phyloP scores from a whole-genome alignment of 768 basidiomycete species.

The Tricholoma sp. region DNA sequence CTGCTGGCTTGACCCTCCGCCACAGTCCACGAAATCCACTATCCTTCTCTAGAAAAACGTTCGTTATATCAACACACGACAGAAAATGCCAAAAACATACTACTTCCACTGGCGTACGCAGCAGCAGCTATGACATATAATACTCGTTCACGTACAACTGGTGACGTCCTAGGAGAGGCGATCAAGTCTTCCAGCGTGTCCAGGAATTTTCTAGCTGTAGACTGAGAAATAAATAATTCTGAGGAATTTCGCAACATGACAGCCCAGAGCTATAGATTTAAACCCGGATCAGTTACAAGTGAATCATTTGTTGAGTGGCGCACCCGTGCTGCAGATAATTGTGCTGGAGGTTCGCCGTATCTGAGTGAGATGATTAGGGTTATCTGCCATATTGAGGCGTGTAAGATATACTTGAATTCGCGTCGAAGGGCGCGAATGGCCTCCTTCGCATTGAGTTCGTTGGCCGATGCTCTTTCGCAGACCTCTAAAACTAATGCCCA shows the following conservation, averaged over 20 bases:
- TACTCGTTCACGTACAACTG: constrained; percentile 77
- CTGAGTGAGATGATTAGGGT: constrained; percentile 25
- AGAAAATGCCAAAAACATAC: constrained; percentile 22
- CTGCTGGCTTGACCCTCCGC: constrained; percentile 72
- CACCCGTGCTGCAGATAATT: constrained; percentile 73
- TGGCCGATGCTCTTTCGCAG: constrained; percentile 75
- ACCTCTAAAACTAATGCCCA: constrained; percentile 81
- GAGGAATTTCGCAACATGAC: constrained; percentile 84
- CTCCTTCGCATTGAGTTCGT: constrained; percentile 73
- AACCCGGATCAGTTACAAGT: constrained; percentile 2
- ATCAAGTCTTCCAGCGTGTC: constrained; percentile 76
- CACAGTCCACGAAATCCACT: constrained; percentile 65
- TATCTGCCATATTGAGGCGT: neutral
- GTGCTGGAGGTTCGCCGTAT: constrained; percentile 70
- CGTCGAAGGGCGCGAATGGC: constrained; percentile 76
- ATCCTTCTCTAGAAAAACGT: constrained; percentile 26
- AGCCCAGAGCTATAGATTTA: constrained; percentile 70
- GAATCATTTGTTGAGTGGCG: constrained; percentile 17
- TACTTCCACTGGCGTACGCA: constrained; percentile 57
- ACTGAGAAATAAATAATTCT: constrained; percentile 65
- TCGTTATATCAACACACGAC: neutral
- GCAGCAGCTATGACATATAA: constrained; percentile 81
- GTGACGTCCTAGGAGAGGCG: constrained; percentile 55
- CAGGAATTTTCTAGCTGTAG: constrained; percentile 70
- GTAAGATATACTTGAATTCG: constrained; percentile 70